Percentiles rank a stretch among this genome's conserved stretches.
phyloP scores from a whole-genome alignment of 2,329 filamentous ascomycete genomes.

The Epichloe gansuensis region DNA sequence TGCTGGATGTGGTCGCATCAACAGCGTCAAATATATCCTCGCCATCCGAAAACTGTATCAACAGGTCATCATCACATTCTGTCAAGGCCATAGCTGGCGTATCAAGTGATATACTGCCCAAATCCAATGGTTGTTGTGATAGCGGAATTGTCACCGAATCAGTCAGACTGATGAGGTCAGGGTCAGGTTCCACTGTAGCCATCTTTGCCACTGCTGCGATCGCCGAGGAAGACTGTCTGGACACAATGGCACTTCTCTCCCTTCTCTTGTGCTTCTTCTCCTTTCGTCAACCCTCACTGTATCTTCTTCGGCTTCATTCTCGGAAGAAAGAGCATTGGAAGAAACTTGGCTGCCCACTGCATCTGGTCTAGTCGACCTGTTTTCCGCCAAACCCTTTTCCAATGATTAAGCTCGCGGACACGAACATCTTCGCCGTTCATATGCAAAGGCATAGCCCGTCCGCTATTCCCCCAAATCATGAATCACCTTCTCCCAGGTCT shows the following conservation, averaged over 20 bases:
- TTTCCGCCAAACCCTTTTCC: slow-evolving; percentile 21
- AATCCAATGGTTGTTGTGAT: neutral
- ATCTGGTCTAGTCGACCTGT: neutral
- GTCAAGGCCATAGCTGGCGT: neutral
- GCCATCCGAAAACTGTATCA: slow-evolving; percentile 3
- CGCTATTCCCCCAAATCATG: slow-evolving; percentile 27
- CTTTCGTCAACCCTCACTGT: neutral
- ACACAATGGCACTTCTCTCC: too few relatives aligned
- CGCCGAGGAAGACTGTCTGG: neutral
- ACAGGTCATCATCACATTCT: neutral
- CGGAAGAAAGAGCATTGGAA: neutral
- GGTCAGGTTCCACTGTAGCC: neutral
- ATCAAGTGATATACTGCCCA: neutral
- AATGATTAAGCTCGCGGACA: slow-evolving; percentile 42
- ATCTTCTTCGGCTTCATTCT: neutral
- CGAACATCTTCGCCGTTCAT: slow-evolving; percentile 41
- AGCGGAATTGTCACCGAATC: neutral
- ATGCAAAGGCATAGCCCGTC: slow-evolving; percentile 14
- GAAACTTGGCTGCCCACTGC: neutral
- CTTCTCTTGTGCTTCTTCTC: neutral
- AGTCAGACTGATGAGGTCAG: neutral
- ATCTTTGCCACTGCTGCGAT: neutral
- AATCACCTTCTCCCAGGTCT: slow-evolving; percentile 30
- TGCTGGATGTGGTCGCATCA: neutral
- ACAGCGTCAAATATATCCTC: neutral